Evolutionary conservation across 495 filamentous ascomycete genomes (phyloP).

Genomic region (Trichoderma erinaceum): DNA sequence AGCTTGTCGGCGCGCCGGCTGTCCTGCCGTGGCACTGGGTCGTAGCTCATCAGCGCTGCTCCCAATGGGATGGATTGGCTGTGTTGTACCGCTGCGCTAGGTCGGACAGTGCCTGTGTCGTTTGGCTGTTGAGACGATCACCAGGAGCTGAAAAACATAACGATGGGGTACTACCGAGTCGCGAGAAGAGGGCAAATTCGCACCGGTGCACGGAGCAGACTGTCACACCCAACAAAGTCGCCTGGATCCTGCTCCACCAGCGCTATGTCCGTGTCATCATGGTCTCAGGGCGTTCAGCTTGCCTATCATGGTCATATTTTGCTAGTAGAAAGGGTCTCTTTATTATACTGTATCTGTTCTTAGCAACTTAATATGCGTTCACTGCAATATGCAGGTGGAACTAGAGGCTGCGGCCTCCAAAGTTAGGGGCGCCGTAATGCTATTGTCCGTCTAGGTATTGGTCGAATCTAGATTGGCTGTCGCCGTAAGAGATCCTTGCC

Average conservation of each 20-base stretch:
- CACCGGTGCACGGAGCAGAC: background rate
- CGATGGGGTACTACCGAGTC: background rate
- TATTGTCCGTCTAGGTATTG: background rate
- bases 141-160: background rate
- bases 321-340: background rate
- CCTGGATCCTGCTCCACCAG: slow-evolving; percentile 7
- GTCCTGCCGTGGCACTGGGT: background rate
- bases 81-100: background rate
- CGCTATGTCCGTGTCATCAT: background rate
- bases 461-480: background rate
- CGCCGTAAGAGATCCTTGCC: background rate
- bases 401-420: background rate
- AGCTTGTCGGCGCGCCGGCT: slow-evolving; percentile 4
- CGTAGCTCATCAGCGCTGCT: background rate
- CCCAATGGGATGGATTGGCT: slow-evolving; percentile 10
- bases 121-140: background rate
- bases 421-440: background rate
- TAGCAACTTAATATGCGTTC: background rate
- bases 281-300: background rate
- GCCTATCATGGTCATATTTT: background rate
- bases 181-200: background rate
- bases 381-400: no score
- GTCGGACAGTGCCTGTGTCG: slow-evolving; percentile 10
- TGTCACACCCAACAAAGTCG: background rate
- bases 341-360: background rate